These are phyloP conservation scores for Penicillium thymicola DNA, from an alignment of 2,329 filamentous ascomycete genomes.

Conservation along the genomic window DNA sequence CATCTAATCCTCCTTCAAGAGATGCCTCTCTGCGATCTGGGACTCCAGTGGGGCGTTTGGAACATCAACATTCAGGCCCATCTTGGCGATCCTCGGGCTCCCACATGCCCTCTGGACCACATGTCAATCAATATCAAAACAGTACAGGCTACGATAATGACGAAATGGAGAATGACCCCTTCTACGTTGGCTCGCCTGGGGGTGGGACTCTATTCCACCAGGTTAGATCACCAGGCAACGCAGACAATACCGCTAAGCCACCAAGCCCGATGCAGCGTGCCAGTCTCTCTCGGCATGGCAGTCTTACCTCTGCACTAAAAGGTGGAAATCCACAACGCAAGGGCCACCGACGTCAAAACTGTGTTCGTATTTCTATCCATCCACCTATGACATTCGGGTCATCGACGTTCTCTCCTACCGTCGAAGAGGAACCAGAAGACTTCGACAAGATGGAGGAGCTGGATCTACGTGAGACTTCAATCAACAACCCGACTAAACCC, in stretches of 20 bases:
- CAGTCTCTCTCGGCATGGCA: constrained; percentile 20
- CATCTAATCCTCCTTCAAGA: constrained; percentile 20
- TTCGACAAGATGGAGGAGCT: constrained; percentile 32
- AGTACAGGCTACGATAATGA: constrained; percentile 21
- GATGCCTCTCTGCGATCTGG: constrained; percentile 19
- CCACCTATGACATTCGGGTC: constrained; percentile 36
- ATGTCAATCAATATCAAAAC: constrained; percentile 27
- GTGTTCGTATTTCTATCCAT: constrained; percentile 42
- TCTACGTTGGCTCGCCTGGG: constrained; percentile 21
- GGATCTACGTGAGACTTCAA: constrained; percentile 23
- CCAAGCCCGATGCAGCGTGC: constrained; percentile 23
- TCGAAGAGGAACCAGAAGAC: constrained; percentile 37
- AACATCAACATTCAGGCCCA: not conserved
- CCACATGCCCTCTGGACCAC: constrained; percentile 17
- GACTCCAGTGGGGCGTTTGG: constrained; percentile 6
- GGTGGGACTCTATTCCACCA: constrained; percentile 18
- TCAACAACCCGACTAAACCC: constrained; percentile 17
- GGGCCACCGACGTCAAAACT: constrained; percentile 44
- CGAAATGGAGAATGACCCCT: constrained; percentile 26
- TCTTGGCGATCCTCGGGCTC: constrained; percentile 14
- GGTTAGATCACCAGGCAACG: constrained; percentile 19
- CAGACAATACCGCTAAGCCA: constrained; percentile 12
- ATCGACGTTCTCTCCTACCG: constrained; percentile 33
- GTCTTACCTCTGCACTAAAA: constrained; percentile 34
- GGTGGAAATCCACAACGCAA: constrained; percentile 33